phyloP scores from a whole-genome alignment of 257 asterid species.

The Cinchona pubescens region DNA sequence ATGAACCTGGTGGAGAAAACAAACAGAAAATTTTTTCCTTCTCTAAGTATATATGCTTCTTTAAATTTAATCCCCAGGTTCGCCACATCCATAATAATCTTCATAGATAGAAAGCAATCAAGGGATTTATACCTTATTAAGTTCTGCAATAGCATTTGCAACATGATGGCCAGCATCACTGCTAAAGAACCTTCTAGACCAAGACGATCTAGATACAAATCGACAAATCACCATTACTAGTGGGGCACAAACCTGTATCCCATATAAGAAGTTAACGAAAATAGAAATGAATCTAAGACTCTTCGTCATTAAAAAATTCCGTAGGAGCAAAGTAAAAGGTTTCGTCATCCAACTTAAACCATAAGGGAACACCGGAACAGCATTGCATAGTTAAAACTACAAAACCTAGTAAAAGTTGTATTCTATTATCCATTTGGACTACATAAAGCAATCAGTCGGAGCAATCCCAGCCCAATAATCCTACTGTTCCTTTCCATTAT shows the following conservation, averaged over 20 bases:
- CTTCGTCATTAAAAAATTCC: neutral
- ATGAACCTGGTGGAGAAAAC: neutral
- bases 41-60: too few species aligned
- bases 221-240: slow-evolving; percentile 46
- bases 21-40: neutral
- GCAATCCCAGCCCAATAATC: too few species aligned
- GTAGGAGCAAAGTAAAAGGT: too few species aligned
- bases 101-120: neutral
- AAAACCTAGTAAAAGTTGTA: too few species aligned
- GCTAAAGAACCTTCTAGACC: slow-evolving; percentile 38
- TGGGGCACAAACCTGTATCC: neutral
- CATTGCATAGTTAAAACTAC: too few species aligned
- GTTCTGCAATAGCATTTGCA: slow-evolving; percentile 54
- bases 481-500: too few species aligned
- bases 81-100: neutral
- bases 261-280: neutral
- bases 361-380: too few species aligned
- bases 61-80: neutral
- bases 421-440: too few species aligned
- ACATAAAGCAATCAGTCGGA: too few species aligned
- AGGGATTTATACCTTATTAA: slow-evolving; percentile 54
- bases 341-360: too few species aligned
- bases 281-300: neutral
- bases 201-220: slow-evolving; percentile 32
- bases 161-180: slow-evolving; percentile 43